Evolutionary conservation across 352 stramenopile species (phyloP).

Genomic region (Phytophthora brassicae): DNA sequence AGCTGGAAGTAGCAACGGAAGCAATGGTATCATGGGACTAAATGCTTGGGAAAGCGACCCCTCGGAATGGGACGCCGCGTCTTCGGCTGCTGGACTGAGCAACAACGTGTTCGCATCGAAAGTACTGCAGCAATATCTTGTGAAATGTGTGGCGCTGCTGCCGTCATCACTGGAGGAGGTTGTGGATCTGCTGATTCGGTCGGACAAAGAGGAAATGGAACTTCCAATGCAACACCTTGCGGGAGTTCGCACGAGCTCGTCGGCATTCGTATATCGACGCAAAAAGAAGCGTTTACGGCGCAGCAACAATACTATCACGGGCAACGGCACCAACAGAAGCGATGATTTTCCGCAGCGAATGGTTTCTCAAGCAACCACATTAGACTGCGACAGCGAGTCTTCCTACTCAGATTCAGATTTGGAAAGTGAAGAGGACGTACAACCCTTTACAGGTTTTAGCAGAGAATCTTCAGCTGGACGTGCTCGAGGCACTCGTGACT

Average conservation of each 20-base stretch:
- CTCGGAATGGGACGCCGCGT: slow-evolving; percentile 36
- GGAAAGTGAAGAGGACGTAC: slow-evolving; percentile 36
- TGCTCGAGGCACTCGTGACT: slow-evolving; percentile 27
- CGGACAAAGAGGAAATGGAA: slow-evolving; percentile 69
- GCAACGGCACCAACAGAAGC: slow-evolving; percentile 10
- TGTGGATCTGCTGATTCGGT: slow-evolving; percentile 64
- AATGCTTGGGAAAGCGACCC: slow-evolving; percentile 30
- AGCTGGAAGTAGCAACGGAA: slow-evolving; percentile 14
- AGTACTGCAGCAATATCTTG: slow-evolving; percentile 73
- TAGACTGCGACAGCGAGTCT: slow-evolving; percentile 43
- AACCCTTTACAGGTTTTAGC: slow-evolving; percentile 25
- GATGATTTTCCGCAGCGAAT: slow-evolving; percentile 19
- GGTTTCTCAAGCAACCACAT: slow-evolving; percentile 25
- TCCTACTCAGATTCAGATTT: slow-evolving; percentile 48
- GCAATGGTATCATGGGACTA: slow-evolving; percentile 8
- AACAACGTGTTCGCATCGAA: slow-evolving; percentile 58
- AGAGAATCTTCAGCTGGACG: slow-evolving; percentile 22
- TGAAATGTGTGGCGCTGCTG: slow-evolving; percentile 65
- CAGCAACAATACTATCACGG: slow-evolving; percentile 23
- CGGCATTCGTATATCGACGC: slow-evolving; percentile 55
- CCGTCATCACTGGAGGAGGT: slow-evolving; percentile 68
- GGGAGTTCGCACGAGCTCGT: slow-evolving; percentile 57
- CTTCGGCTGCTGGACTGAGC: slow-evolving; percentile 30
- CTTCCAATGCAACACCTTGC: slow-evolving; percentile 68
- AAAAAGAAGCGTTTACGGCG: slow-evolving; percentile 43